Evolutionary conservation across 208 protist species (phyloP).

Genomic region (Trypanosoma conorhini): DNA sequence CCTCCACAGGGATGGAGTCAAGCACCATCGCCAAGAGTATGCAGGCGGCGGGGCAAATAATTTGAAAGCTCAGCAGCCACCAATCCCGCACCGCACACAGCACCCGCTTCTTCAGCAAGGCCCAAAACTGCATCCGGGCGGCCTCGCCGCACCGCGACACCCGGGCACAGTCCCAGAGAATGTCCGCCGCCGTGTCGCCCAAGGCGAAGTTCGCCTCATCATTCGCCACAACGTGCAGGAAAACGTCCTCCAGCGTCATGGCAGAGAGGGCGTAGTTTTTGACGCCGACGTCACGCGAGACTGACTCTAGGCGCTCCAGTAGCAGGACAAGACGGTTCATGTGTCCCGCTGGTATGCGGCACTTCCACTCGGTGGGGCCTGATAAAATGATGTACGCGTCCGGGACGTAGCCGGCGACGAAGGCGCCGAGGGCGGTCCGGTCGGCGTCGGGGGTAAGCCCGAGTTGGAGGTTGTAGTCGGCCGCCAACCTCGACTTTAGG

Average conservation of each 20-base stretch:
- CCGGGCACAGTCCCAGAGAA: constrained; percentile 31
- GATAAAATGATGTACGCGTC: constrained; percentile 16
- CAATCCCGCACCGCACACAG: constrained; percentile 59
- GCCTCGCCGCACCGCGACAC: constrained; percentile 20
- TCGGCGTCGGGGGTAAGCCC: constrained; percentile 34
- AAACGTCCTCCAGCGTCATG: constrained; percentile 66
- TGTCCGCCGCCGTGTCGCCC: constrained; percentile 12
- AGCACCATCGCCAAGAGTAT: constrained; percentile 69
- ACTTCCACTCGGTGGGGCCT: constrained; percentile 45
- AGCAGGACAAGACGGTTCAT: constrained; percentile 36
- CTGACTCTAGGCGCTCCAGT: constrained; percentile 38
- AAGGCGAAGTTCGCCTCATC: constrained; percentile 17
- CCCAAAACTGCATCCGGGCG: constrained; percentile 38
- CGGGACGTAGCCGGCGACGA: constrained; percentile 30
- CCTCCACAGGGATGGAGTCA: constrained; percentile 34
- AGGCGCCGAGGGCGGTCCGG: constrained; percentile 15
- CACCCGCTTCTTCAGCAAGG: constrained; percentile 64
- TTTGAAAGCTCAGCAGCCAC: constrained; percentile 63
- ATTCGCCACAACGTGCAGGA: constrained; percentile 40
- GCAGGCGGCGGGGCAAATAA: constrained; percentile 63
- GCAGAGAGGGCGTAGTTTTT: constrained; percentile 48
- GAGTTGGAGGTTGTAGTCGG: constrained; percentile 58
- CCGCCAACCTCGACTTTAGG: constrained; percentile 52
- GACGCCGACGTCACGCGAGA: constrained; percentile 38
- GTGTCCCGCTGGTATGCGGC: constrained; percentile 34